Percentiles rank a stretch among this genome's conserved stretches.
Evolutionary conservation across 2,329 filamentous ascomycete species (phyloP).

Genomic region (Penicillium sp.): DNA sequence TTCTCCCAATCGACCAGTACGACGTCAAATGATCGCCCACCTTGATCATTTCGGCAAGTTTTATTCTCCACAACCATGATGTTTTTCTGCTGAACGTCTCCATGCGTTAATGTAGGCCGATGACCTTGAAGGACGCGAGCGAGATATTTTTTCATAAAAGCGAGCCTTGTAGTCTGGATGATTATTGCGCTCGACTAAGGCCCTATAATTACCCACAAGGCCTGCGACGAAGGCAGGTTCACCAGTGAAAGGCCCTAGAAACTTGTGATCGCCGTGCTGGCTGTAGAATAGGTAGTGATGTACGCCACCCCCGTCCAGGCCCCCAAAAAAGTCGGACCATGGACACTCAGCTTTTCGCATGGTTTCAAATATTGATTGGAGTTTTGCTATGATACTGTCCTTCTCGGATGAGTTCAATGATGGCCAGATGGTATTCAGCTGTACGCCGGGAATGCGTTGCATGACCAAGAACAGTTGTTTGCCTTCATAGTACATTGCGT

Average conservation of each 20-base stretch:
- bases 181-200: constrained; percentile 15
- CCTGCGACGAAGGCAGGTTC: constrained; percentile 23
- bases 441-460: constrained; percentile 21
- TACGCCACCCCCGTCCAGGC: constrained; percentile 19
- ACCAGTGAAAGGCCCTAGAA: constrained; percentile 20
- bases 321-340: constrained; percentile 21
- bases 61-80: constrained; percentile 21
- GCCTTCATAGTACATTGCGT: constrained; percentile 24
- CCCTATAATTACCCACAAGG: constrained; percentile 21
- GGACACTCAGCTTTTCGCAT: constrained; percentile 21
- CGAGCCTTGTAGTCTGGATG: constrained; percentile 21
- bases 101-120: constrained; percentile 23
- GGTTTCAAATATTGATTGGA: constrained; percentile 16
- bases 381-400: constrained; percentile 22
- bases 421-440: constrained; percentile 19
- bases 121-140: constrained; percentile 21
- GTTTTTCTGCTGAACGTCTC: constrained; percentile 26
- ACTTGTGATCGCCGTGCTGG: constrained; percentile 9
- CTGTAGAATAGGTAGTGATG: constrained; percentile 23
- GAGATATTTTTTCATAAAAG: constrained; percentile 24
- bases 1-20: constrained; percentile 24
- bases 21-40: constrained; percentile 23
- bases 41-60: constrained; percentile 16
- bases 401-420: constrained; percentile 21
- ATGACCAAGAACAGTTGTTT: constrained; percentile 22